These are phyloP conservation scores for Aspergillus glaucus DNA, from an alignment of 2,329 filamentous ascomycete species.

Conservation along the genomic window DNA sequence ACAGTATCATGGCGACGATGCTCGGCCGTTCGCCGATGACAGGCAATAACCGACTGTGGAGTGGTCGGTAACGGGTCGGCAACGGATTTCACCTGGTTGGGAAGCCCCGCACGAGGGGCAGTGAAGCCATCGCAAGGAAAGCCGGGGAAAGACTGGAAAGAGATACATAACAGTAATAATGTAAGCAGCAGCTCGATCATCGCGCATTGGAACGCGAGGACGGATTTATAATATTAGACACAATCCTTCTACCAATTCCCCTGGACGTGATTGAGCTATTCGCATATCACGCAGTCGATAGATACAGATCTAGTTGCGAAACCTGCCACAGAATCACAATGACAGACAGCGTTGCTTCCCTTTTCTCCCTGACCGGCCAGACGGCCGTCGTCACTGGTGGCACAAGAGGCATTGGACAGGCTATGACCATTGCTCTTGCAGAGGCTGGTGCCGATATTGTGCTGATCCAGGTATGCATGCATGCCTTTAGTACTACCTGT, in stretches of 20 bases:
- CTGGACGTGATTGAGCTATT: neutral
- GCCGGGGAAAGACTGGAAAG: neutral
- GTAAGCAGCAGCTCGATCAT: too few relatives aligned
- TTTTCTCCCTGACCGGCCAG: slow-evolving; percentile 37
- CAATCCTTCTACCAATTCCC: neutral
- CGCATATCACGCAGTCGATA: neutral
- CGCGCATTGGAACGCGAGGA: too few relatives aligned
- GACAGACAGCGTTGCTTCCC: slow-evolving; percentile 20
- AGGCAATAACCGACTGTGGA: slow-evolving; percentile 13
- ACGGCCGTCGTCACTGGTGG: slow-evolving; percentile 43
- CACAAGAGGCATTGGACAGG: slow-evolving; percentile 43
- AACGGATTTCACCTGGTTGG: slow-evolving; percentile 7
- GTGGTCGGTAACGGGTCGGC: slow-evolving; percentile 11
- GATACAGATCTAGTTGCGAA: neutral
- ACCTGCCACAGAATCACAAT: slow-evolving; percentile 13
- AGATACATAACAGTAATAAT: too few relatives aligned
- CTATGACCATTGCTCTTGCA: slow-evolving; percentile 42
- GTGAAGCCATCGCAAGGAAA: neutral
- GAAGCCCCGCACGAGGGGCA: slow-evolving; percentile 2
- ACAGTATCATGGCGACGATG: neutral
- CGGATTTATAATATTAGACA: neutral
- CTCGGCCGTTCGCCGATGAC: neutral
- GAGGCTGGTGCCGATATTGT: slow-evolving; percentile 45
- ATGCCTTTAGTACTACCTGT: neutral
- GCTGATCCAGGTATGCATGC: slow-evolving; percentile 31